Evolutionary conservation across 306 rosid species (phyloP).

Genomic region (Pterocarpus macrocarpus): DNA sequence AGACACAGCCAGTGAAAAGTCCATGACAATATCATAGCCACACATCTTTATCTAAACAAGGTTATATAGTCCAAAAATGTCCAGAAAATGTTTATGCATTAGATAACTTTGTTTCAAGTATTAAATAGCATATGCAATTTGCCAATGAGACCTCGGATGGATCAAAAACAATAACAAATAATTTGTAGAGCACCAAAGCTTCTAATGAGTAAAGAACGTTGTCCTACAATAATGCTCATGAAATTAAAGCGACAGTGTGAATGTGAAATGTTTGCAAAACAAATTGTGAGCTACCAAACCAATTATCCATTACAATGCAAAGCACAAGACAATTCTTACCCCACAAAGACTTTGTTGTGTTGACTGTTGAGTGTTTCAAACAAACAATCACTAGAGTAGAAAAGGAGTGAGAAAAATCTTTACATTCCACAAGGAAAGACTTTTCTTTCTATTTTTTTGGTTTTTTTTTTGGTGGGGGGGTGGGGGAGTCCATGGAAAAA

Average conservation of each 20-base stretch:
- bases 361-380: not conserved
- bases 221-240: not conserved
- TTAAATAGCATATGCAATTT: not conserved
- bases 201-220: too few species aligned
- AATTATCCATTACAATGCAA: conserved; percentile 5
- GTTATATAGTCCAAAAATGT: not conserved
- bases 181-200: too few species aligned
- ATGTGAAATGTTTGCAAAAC: not conserved
- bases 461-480: not conserved
- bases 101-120: not conserved
- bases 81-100: conserved; percentile 8
- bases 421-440: not conserved
- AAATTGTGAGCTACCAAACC: conserved; percentile 1
- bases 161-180: too few species aligned
- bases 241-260: not conserved
- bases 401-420: not conserved
- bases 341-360: not conserved
- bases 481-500: too few species aligned
- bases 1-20: not conserved
- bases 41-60: conserved; percentile 1
- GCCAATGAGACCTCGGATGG: too few species aligned
- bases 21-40: not conserved
- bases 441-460: too few species aligned
- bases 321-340: not conserved
- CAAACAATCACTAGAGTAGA: too few species aligned